These are phyloP conservation scores for Sporothrix brasiliensis DNA, from an alignment of 2,329 filamentous ascomycete species.

Conservation along the genomic window DNA sequence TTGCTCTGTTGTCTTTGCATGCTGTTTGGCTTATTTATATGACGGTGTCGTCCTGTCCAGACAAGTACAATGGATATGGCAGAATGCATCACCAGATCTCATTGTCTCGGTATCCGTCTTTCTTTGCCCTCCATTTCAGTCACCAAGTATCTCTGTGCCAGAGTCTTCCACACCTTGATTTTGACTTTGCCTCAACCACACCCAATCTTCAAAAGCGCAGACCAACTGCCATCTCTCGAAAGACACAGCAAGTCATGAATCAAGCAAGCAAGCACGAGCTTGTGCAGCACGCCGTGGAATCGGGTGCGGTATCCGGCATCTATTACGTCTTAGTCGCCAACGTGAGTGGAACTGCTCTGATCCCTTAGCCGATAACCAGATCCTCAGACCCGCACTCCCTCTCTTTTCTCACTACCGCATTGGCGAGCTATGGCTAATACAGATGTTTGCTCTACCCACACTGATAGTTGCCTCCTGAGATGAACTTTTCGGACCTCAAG, in stretches of 20 bases:
- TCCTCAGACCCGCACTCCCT: background rate
- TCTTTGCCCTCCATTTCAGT: background rate
- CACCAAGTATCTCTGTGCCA: background rate
- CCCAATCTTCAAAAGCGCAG: background rate
- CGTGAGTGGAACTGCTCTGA: constrained; percentile 15
- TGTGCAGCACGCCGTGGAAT: constrained; percentile 1
- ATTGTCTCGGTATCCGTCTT: background rate
- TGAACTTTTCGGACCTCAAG: constrained; percentile 28
- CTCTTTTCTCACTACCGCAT: background rate
- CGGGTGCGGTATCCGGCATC: constrained; percentile 23
- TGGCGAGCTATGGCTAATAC: background rate
- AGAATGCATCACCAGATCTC: background rate
- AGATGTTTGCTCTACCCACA: background rate
- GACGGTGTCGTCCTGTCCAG: background rate
- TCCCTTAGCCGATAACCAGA: background rate
- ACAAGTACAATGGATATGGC: background rate
- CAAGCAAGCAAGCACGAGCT: constrained; percentile 18
- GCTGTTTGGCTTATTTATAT: constrained; percentile 5
- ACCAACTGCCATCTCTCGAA: background rate
- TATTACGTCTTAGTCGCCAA: constrained; percentile 33
- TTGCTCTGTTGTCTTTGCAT: background rate
- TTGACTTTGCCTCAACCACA: background rate
- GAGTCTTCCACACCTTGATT: background rate
- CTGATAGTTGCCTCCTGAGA: constrained; percentile 24
- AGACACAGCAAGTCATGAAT: constrained; percentile 14